phyloP scores from a whole-genome alignment of 2,329 filamentous ascomycete genomes.

The Didymella glomerata region DNA sequence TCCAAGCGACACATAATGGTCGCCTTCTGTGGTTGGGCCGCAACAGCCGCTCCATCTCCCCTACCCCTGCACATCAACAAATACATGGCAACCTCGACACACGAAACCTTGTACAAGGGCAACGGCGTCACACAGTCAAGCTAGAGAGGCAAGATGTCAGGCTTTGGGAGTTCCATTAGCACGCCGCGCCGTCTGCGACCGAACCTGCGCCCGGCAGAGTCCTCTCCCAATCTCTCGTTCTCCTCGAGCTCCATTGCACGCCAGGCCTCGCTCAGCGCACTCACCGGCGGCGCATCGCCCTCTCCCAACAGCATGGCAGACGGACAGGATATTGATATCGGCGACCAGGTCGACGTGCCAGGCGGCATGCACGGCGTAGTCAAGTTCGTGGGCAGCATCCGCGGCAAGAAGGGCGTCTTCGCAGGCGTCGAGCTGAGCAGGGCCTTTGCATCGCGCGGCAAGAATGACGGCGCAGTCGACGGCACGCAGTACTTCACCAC shows the following conservation, averaged over 20 bases:
- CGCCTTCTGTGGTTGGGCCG: slow-evolving; percentile 3
- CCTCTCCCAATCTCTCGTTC: slow-evolving; percentile 54
- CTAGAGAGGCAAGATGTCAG: slow-evolving; percentile 15
- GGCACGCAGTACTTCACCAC: slow-evolving; percentile 83
- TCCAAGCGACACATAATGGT: not conserved
- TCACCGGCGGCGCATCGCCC: slow-evolving; percentile 63
- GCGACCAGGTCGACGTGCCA: slow-evolving; percentile 88
- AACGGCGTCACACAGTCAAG: slow-evolving; percentile 17
- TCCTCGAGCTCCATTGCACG: slow-evolving; percentile 63
- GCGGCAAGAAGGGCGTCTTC: slow-evolving; percentile 89
- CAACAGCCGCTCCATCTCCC: slow-evolving; percentile 7
- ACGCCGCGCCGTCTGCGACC: slow-evolving; percentile 37
- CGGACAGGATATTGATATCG: slow-evolving; percentile 70
- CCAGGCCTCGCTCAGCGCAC: slow-evolving; percentile 75
- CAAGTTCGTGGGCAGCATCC: slow-evolving; percentile 86
- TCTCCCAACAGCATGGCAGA: slow-evolving; percentile 56
- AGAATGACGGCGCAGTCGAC: slow-evolving; percentile 96
- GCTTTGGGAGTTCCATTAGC: slow-evolving; percentile 23
- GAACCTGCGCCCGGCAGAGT: slow-evolving; percentile 52
- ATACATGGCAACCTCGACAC: slow-evolving; percentile 18
- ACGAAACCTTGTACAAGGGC: slow-evolving; percentile 17
- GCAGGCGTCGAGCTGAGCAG: slow-evolving; percentile 87
- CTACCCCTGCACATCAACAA: slow-evolving; percentile 20
- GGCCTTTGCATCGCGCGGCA: slow-evolving; percentile 83
- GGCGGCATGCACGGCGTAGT: slow-evolving; percentile 91